Evolutionary conservation across 192 early-diverging fungal genomes (phyloP).

Genomic region (Allomyces macrogynus): DNA sequence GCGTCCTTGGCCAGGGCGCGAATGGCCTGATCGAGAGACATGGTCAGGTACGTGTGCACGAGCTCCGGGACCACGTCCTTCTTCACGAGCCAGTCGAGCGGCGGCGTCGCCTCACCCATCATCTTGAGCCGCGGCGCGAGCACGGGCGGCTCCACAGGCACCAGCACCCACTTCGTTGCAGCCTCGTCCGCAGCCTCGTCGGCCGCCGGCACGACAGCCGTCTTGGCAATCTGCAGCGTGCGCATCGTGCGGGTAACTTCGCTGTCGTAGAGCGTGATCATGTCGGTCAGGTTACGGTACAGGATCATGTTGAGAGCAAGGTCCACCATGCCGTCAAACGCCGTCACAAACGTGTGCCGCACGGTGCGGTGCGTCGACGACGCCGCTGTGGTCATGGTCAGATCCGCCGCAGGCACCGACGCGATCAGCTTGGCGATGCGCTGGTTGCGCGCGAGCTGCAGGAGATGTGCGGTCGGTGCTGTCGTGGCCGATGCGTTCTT

Average conservation of each 20-base stretch:
- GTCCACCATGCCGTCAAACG: slow-evolving; percentile 19
- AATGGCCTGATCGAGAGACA: slow-evolving; percentile 19
- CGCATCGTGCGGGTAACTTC: slow-evolving; percentile 11
- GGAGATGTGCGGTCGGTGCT: too few relatives aligned
- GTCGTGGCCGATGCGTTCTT: too few relatives aligned
- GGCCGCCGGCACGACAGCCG: slow-evolving; percentile 12
- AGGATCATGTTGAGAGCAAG: slow-evolving; percentile 23
- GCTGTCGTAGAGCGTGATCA: slow-evolving; percentile 14
- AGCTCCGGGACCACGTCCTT: slow-evolving; percentile 20
- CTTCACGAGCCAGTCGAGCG: slow-evolving; percentile 27
- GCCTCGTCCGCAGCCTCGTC: slow-evolving; percentile 20
- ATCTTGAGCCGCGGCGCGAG: slow-evolving; percentile 22
- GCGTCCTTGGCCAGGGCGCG: not conserved
- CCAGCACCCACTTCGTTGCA: slow-evolving; percentile 6
- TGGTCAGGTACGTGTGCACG: slow-evolving; percentile 18
- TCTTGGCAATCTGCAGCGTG: not conserved
- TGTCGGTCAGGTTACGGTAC: slow-evolving; percentile 21
- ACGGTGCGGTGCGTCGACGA: slow-evolving; percentile 7
- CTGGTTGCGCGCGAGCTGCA: too few relatives aligned
- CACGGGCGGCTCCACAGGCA: slow-evolving; percentile 12
- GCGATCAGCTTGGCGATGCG: slow-evolving; percentile 11
- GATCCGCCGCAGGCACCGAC: slow-evolving; percentile 14
- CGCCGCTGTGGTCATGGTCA: slow-evolving; percentile 15
- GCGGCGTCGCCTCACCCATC: slow-evolving; percentile 29
- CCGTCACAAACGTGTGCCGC: slow-evolving; percentile 14